Percentiles rank a stretch among this genome's conserved stretches.
phyloP scores from a whole-genome alignment of 2,329 filamentous ascomycete species.

The Rhinocladiella similis region DNA sequence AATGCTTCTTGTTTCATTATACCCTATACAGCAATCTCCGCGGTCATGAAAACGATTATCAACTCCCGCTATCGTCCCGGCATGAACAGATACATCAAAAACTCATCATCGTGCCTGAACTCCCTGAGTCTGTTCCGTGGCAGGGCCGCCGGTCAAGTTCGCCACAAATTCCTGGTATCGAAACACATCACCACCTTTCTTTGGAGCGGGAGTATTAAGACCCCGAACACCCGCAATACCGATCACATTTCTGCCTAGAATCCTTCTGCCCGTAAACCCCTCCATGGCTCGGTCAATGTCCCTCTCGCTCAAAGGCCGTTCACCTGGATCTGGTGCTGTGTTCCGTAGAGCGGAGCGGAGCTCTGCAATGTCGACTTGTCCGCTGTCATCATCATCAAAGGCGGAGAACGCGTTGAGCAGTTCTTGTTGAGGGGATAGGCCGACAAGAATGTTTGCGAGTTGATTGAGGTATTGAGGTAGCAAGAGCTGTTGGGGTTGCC shows the following conservation, averaged over 20 bases:
- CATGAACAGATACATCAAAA: neutral
- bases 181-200: conserved; percentile 82
- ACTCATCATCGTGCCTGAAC: conserved; percentile 10
- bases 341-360: conserved; percentile 79
- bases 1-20: too few relatives aligned
- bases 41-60: too few relatives aligned
- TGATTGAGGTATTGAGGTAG: conserved; percentile 84
- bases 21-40: too few relatives aligned
- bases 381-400: conserved; percentile 93
- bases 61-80: too few relatives aligned
- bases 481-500: conserved; percentile 69
- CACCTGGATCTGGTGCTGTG: conserved; percentile 74
- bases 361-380: conserved; percentile 82
- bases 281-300: conserved; percentile 87
- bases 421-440: conserved; percentile 75
- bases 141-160: conserved; percentile 58
- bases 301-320: conserved; percentile 61
- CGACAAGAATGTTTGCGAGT: conserved; percentile 70
- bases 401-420: conserved; percentile 88
- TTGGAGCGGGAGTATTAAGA: conserved; percentile 39
- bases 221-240: conserved; percentile 28
- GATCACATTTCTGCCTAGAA: conserved; percentile 64
- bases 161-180: conserved; percentile 89
- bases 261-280: conserved; percentile 80
- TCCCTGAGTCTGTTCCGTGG: conserved; percentile 14